Base-by-base conservation (phyloP, 768 basidiomycete species). In the Trametes sanguinea region DNA sequence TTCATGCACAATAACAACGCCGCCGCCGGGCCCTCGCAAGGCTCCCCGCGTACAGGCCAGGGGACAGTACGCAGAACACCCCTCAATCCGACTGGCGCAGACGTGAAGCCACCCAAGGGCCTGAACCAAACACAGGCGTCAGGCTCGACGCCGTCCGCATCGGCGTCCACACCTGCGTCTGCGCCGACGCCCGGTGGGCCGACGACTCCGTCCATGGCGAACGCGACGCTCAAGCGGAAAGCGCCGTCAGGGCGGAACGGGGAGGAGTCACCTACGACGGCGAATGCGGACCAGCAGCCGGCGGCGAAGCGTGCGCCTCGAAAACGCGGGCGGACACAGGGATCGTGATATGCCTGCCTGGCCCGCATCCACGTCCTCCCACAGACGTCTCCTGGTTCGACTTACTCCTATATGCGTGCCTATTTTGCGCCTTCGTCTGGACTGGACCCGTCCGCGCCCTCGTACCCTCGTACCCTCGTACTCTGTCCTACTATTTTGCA, bases 21-120 rank as follows among this genome's bases (percentile, higher is more conserved):
- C 77, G 81, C 46, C 16, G 69, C 72, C 13, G 65, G 69, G 33
- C 47, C 73, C 63, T 53, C 65, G 63, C 58, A 71, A 68, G 32
- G 60, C 27, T 29, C 57, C 68, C 46, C 67, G 70, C 54, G 71
- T 76, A 29, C 74, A 77, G 66, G 76, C 83, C 50, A 16, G 35
- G 35, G 35, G 6, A n/a, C 35, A 37, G 32, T 30, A n/a, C 83
- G 17, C 81, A 84, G 78, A 83, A 82, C 65, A 66, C 77, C 2
- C 71, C 83, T 1, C 71, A 78, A 42, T 83, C 85, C 54, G 77
- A 78, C 60, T n/a, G 85, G 78, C 61, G 43, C n/a, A 22, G 57
- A 59, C 65, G 42, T 83, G 84, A 89, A 90, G 74, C 84, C 84
- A 74, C 81, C 83, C 69, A 87, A 88, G 70, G 80, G 81, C 51